phyloP scores from a whole-genome alignment of 2,329 filamentous ascomycete species.

The Epichloe elymi region DNA sequence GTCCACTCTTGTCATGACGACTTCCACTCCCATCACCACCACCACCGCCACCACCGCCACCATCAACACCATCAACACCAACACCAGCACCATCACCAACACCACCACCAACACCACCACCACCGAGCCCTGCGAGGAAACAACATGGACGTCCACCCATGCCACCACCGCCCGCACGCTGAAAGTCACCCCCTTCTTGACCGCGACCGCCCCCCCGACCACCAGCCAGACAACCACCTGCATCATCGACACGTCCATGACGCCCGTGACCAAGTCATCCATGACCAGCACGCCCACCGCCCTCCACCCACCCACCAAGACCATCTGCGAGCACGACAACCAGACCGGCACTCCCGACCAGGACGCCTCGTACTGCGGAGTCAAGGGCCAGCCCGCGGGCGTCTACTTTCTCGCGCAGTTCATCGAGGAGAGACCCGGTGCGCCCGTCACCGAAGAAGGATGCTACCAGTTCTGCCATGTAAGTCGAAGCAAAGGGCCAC shows the following conservation, averaged over 20 bases:
- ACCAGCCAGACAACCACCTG: slow-evolving; percentile 1
- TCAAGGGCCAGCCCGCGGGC: slow-evolving; percentile 22
- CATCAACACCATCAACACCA: neutral
- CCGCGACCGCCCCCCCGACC: neutral
- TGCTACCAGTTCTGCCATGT: slow-evolving; percentile 30
- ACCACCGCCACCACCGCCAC: neutral
- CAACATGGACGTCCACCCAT: neutral
- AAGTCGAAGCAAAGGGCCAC: slow-evolving; percentile 6
- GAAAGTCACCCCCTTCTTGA: neutral
- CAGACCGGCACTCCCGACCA: slow-evolving; percentile 19
- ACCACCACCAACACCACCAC: neutral
- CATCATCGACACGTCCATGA: slow-evolving; percentile 22
- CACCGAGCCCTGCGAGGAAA: slow-evolving; percentile 3
- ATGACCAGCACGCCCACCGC: slow-evolving; percentile 14
- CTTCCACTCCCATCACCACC: neutral
- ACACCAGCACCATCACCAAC: neutral
- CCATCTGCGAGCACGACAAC: slow-evolving; percentile 16
- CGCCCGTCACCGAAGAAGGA: slow-evolving; percentile 24
- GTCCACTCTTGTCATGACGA: neutral
- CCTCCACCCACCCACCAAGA: slow-evolving; percentile 16
- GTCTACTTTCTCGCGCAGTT: slow-evolving; percentile 26
- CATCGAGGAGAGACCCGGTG: slow-evolving; percentile 19
- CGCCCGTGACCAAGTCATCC: slow-evolving; percentile 16
- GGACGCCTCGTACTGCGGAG: slow-evolving; percentile 22
- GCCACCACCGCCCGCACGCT: neutral